A percentile compares a stretch with the other conserved stretches of the same genome.
phyloP scores from a whole-genome alignment of 2,329 filamentous ascomycete species.

The Fusarium illudens region DNA sequence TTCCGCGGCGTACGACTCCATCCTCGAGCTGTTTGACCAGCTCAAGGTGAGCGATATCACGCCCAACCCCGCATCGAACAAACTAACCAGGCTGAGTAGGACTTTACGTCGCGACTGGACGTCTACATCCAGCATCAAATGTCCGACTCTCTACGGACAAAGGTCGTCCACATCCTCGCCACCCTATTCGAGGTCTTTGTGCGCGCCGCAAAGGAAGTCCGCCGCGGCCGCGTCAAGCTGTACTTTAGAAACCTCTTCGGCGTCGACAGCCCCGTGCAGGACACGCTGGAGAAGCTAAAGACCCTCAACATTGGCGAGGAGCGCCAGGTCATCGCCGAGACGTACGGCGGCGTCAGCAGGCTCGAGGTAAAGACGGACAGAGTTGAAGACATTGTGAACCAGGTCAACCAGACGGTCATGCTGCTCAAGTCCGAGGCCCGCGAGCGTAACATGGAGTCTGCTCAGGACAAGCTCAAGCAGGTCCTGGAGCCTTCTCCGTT shows the following conservation, averaged over 20 bases:
- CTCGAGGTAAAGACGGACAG: constrained; percentile 50
- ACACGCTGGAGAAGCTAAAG: constrained; percentile 51
- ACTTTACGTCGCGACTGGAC: constrained; percentile 53
- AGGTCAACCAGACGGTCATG: constrained; percentile 49
- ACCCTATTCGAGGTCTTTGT: constrained; percentile 57
- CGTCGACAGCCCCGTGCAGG: constrained; percentile 51
- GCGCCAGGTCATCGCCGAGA: constrained; percentile 55
- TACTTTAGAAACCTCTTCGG: constrained; percentile 53
- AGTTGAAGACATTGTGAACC: constrained; percentile 46
- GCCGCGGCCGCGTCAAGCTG: constrained; percentile 52
- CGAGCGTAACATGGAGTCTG: constrained; percentile 45
- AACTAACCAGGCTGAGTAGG: constrained; percentile 34
- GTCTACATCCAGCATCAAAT: constrained; percentile 52
- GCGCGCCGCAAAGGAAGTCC: constrained; percentile 53
- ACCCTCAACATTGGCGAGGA: constrained; percentile 53
- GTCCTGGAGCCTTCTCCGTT: constrained; percentile 54
- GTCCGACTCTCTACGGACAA: constrained; percentile 49
- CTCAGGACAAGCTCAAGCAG: constrained; percentile 51
- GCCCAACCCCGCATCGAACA: constrained; percentile 22
- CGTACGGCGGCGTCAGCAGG: constrained; percentile 48
- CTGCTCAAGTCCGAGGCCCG: constrained; percentile 47
- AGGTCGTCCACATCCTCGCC: constrained; percentile 53
- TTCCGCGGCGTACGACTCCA: constrained; percentile 55
- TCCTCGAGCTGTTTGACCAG: constrained; percentile 54
- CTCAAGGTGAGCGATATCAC: constrained; percentile 44